A percentile compares a stretch with the other conserved stretches of the same genome.
Evolutionary conservation across 1,284 basidiomycete genomes (phyloP).

Genomic region (Melanopsichium pennsylvanicum): DNA sequence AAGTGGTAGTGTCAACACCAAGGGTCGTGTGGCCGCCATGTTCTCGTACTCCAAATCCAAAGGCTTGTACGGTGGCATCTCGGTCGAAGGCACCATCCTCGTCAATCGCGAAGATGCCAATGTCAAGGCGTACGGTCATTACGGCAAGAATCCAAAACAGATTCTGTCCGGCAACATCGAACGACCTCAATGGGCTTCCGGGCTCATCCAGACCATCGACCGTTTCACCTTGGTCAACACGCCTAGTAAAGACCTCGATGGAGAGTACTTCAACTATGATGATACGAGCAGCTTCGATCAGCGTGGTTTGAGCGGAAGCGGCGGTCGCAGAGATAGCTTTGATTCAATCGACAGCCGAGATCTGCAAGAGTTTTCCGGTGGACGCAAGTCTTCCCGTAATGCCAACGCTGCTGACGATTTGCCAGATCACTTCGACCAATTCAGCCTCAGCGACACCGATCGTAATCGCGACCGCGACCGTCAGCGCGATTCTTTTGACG

Average conservation of each 20-base stretch:
- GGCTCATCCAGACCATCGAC: constrained; percentile 48
- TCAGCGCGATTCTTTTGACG: constrained; percentile 1
- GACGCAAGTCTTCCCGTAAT: constrained; percentile 6
- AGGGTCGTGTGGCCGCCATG: constrained; percentile 91
- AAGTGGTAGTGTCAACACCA: constrained; percentile 82
- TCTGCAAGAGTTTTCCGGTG: background rate
- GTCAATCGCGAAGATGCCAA: constrained; percentile 86
- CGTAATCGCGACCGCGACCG: background rate
- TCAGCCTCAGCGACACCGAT: constrained; percentile 18
- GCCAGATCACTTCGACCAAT: constrained; percentile 22
- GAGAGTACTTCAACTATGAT: constrained; percentile 41
- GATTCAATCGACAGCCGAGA: constrained; percentile 44
- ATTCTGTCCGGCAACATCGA: constrained; percentile 56
- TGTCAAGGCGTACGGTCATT: constrained; percentile 62
- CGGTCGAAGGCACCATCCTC: constrained; percentile 91
- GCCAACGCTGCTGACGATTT: constrained; percentile 22
- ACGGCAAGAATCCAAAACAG: constrained; percentile 49
- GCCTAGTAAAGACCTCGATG: constrained; percentile 45
- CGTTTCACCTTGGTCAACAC: constrained; percentile 48
- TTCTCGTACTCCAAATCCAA: constrained; percentile 87
- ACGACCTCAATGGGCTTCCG: constrained; percentile 42
- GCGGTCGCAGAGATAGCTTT: constrained; percentile 21
- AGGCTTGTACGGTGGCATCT: constrained; percentile 84
- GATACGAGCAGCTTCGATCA: constrained; percentile 36
- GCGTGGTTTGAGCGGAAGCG: constrained; percentile 22